Evolutionary conservation across 208 protist genomes (phyloP), one percentile per base, ranked within the genome.

Genomic region (Acanthamoeba quina): DNA sequence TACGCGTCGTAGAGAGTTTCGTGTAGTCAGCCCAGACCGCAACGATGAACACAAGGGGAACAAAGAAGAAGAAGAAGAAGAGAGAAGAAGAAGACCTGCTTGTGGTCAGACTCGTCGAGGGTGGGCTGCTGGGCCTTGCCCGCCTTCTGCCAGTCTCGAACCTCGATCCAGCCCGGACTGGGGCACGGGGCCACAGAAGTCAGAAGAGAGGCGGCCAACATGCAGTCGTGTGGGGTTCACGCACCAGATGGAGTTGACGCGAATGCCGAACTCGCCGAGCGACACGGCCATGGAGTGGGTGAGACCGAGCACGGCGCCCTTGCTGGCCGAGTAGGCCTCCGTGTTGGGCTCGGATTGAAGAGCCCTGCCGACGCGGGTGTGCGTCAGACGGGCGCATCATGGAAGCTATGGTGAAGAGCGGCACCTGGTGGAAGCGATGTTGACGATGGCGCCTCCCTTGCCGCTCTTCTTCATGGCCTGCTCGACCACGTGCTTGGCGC

Each of bases 191-290:
- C 24, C 10, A 83, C 37, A 11, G 24, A 29, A 2, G 29, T 34
- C 26, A 68, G 34, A 29, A 37, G 9, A 47, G 41, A 47, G 41
- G 41, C 41, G 41, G 6, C 9, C 41, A 5, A 82, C n/a, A 82
- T n/a, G 47, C 7, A 4, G 24, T 24, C 7, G 15, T 37, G 31
- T 24, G 3, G 31, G 7, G 0, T 49, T 47, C 26, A 3, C 58
- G 29, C 6, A 89, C 82, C 62, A 78, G 60, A 92, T 92, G 86
- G 62, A 92, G 44, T 92, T 92, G 31, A 92, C 86, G 21, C 86
- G 54, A 49, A 92, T 76, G 86, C 47, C 29, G 60, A 76, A 60
- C 29, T 68, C 44, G 34, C 86, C 62, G n/a, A 92, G 64, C 17
- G 86, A 78, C 15, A 54, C 44, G 60, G 60, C 86, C 64, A 92